Percentiles rank a stretch among this genome's conserved stretches.
These are phyloP conservation scores for Solanum stenotomum DNA, from an alignment of 257 asterid species.

Conservation along the genomic window DNA sequence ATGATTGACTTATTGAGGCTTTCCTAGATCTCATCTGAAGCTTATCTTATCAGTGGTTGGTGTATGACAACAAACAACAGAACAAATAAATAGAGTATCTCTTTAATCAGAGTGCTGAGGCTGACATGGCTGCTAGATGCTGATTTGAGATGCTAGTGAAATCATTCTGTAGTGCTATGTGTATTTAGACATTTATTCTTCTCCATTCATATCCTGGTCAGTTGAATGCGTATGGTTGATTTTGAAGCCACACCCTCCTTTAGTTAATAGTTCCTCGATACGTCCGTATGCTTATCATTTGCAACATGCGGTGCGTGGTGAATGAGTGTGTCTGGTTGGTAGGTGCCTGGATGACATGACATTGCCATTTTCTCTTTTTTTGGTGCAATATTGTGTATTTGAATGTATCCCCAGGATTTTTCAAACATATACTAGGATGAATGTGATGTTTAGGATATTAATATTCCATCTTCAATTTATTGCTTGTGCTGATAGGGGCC, in stretches of 20 bases:
- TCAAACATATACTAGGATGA: background rate
- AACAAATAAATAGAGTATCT: background rate
- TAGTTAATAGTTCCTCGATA: background rate
- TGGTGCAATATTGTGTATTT: background rate
- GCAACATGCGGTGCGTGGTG: background rate
- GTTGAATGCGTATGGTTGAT: background rate
- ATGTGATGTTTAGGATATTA: background rate
- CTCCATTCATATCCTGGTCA: background rate
- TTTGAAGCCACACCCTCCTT: background rate
- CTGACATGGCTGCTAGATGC: background rate
- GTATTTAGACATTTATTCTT: background rate
- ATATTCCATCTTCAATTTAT: background rate
- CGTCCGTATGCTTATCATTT: background rate
- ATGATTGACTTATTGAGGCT: background rate
- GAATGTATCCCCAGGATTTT: background rate
- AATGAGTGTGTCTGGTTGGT: background rate
- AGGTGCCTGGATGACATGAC: background rate
- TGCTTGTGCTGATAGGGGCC: background rate
- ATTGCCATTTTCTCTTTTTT: background rate
- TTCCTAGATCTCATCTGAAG: background rate
- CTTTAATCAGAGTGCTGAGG: background rate
- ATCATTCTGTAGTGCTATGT: background rate
- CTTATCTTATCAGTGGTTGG: background rate
- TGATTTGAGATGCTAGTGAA: background rate
- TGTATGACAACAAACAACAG: background rate